Percentiles rank a stretch among this genome's conserved stretches.
Conservation (phyloP, 208 protist species). For the Leishmania lainsoni region DNA sequence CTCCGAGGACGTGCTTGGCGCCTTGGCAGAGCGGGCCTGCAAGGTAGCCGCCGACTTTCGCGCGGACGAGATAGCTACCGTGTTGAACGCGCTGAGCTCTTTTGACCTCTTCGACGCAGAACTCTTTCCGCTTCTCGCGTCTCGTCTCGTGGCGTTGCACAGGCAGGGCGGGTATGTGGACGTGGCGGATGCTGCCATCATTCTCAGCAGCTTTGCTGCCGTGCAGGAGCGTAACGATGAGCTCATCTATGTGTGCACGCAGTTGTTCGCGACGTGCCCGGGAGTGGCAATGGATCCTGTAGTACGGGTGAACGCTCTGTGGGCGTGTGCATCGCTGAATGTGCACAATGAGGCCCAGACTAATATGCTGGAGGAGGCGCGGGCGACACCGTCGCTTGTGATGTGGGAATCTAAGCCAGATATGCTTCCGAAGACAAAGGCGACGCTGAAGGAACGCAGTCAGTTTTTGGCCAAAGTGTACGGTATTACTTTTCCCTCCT, state of each 20-base stretch:
- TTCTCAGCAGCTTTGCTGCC: slow-evolving; percentile 86
- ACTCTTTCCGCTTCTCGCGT: slow-evolving; percentile 87
- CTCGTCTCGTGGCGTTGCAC: slow-evolving; percentile 61
- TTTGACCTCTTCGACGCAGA: slow-evolving; percentile 92
- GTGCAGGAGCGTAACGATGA: slow-evolving; percentile 89
- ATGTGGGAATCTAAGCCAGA: slow-evolving; percentile 4
- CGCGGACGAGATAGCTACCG: slow-evolving; percentile 69
- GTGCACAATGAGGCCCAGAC: slow-evolving; percentile 83
- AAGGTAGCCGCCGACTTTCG: slow-evolving; percentile 78
- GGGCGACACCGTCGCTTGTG: slow-evolving; percentile 39
- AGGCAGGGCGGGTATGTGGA: slow-evolving; percentile 66
- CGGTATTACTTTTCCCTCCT: slow-evolving; percentile 26
- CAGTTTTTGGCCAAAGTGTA: slow-evolving; percentile 40
- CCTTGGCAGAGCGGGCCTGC: slow-evolving; percentile 85
- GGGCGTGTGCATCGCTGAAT: slow-evolving; percentile 76
- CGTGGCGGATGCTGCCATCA: slow-evolving; percentile 61
- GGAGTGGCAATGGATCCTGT: slow-evolving; percentile 41
- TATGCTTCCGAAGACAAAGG: slow-evolving; percentile 20
- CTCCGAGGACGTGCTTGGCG: slow-evolving; percentile 84
- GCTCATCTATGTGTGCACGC: slow-evolving; percentile 73
- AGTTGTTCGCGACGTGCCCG: slow-evolving; percentile 57
- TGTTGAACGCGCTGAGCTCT: slow-evolving; percentile 72
- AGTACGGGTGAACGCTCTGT: slow-evolving; percentile 67
- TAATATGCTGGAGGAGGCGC: slow-evolving; percentile 55
- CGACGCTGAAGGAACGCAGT: slow-evolving; percentile 44